These are phyloP conservation scores for Aspergillus tanneri DNA, from an alignment of 2,329 filamentous ascomycete species.

Conservation along the genomic window DNA sequence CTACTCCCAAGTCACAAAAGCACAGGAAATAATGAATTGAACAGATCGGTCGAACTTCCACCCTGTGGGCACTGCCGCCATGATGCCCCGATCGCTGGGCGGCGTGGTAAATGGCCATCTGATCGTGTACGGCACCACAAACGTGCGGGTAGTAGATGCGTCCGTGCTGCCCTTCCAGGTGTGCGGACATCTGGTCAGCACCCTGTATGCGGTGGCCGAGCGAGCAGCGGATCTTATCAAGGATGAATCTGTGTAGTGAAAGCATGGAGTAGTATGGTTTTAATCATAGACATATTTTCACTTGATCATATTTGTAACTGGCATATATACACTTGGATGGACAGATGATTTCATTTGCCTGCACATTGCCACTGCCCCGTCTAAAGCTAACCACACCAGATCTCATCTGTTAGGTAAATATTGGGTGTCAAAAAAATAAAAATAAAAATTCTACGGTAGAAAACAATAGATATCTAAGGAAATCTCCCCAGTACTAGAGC, in stretches of 20 bases:
- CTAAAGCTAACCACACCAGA: no score
- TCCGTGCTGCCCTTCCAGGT: slow-evolving; percentile 33
- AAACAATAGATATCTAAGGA: no score
- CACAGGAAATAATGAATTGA: not conserved
- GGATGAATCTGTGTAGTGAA: slow-evolving; percentile 6
- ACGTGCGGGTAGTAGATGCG: slow-evolving; percentile 37
- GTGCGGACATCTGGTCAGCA: slow-evolving; percentile 31
- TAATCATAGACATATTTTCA: no score
- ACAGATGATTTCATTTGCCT: no score
- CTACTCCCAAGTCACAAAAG: not conserved
- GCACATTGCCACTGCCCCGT: no score
- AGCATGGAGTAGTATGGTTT: no score
- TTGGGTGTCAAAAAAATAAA: no score
- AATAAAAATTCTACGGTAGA: no score
- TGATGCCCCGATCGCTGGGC: slow-evolving; percentile 32
- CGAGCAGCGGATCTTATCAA: slow-evolving; percentile 35
- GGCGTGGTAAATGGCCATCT: slow-evolving; percentile 34
- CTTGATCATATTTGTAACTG: no score
- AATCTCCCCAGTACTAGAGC: no score
- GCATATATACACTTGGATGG: no score
- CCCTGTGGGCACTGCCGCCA: slow-evolving; percentile 33
- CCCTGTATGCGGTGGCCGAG: slow-evolving; percentile 35
- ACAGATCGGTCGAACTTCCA: slow-evolving; percentile 33
- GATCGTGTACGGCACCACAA: slow-evolving; percentile 35
- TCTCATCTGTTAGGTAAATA: no score